These are phyloP conservation scores for Botryococcus braunii DNA, from an alignment of 163 green algal species.

Conservation along the genomic window DNA sequence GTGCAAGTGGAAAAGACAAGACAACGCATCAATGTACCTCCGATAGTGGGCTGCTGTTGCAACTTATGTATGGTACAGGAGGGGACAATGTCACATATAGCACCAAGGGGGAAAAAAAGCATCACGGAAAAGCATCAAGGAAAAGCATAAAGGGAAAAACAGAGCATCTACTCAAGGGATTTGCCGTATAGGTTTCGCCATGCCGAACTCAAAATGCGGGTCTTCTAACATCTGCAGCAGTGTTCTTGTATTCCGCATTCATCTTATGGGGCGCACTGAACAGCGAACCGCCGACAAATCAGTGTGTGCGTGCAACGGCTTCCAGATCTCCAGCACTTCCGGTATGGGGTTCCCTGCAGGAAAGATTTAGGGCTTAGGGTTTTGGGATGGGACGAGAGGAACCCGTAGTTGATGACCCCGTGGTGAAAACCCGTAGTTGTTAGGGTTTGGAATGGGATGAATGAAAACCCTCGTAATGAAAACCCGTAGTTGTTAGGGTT, in stretches of 20 bases:
- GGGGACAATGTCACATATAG: too few species aligned
- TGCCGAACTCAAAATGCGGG: constrained; percentile 46
- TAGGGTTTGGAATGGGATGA: too few species aligned
- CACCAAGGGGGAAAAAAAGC: too few species aligned
- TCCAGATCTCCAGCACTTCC: constrained; percentile 8
- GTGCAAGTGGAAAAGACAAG: too few species aligned
- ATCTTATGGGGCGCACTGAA: constrained; percentile 42
- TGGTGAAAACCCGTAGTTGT: too few species aligned
- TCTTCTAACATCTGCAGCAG: constrained; percentile 46
- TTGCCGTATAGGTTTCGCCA: constrained; percentile 35
- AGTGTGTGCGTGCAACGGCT: constrained; percentile 22
- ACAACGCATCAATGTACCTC: too few species aligned
- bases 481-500: too few species aligned
- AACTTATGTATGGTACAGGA: too few species aligned
- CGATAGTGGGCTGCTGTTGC: too few species aligned
- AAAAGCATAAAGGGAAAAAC: too few species aligned
- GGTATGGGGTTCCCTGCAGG: constrained; percentile 29
- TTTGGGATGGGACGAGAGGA: neutral
- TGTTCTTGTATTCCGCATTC: constrained; percentile 41
- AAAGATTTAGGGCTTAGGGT: neutral
- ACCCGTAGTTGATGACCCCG: too few species aligned
- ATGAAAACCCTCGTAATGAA: too few species aligned
- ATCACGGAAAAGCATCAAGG: neutral
- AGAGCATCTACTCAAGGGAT: neutral
- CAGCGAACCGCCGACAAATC: constrained; percentile 43